These are phyloP conservation scores for Gentiana macrophylla DNA, from an alignment of 257 asterid genomes.

Conservation along the genomic window DNA sequence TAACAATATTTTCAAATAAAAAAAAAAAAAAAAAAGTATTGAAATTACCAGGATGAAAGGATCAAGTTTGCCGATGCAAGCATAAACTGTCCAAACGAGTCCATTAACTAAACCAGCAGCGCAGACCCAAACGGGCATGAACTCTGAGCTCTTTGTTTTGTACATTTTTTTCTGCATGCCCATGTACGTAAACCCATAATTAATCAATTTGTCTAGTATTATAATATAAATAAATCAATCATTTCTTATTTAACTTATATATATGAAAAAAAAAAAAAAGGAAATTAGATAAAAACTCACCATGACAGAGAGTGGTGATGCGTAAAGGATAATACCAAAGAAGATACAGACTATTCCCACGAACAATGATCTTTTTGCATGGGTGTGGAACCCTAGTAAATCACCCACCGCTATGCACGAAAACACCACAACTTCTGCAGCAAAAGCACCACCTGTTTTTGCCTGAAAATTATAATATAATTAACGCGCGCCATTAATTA, in stretches of 20 bases:
- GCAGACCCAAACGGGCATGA: constrained; percentile 49
- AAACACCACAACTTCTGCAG: constrained; percentile 14
- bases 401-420: constrained; percentile 22
- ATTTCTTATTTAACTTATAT: no score
- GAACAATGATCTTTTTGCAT: constrained; percentile 26
- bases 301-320: constrained; percentile 50
- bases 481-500: no score
- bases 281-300: constrained; percentile 17
- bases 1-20: no score
- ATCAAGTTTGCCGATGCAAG: constrained; percentile 36
- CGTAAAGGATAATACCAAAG: constrained; percentile 53
- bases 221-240: no score
- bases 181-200: no score
- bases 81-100: constrained; percentile 39
- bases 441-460: constrained; percentile 9
- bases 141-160: constrained; percentile 43
- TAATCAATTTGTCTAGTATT: no score
- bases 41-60: constrained; percentile 38
- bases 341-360: constrained; percentile 40
- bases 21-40: no score
- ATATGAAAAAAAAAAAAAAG: background rate
- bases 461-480: constrained; percentile 14
- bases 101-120: constrained; percentile 50
- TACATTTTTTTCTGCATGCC: constrained; percentile 24
- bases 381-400: constrained; percentile 22